These are phyloP conservation scores for Colletotrichum sojae DNA, from an alignment of 2,329 filamentous ascomycete species.

Conservation along the genomic window DNA sequence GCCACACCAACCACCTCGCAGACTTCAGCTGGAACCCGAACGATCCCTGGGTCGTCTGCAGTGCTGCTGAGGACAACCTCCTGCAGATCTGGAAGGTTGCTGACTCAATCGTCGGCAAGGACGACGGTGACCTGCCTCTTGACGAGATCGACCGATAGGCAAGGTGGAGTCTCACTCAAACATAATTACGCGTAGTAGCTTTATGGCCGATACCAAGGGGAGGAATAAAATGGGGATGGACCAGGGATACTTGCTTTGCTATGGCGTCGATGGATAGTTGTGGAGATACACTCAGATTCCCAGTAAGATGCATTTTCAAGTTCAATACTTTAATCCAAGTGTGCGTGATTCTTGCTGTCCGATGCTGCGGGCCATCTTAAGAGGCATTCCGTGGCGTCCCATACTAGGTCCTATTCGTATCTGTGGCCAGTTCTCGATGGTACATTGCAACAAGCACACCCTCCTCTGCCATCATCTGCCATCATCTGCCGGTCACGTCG, in stretches of 20 bases:
- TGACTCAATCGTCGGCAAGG: conserved; percentile 84
- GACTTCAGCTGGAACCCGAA: conserved; percentile 99
- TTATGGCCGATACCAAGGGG: conserved; percentile 9
- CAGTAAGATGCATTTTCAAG: conserved; percentile 24
- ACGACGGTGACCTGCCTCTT: conserved; percentile 80
- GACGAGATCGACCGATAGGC: conserved; percentile 80
- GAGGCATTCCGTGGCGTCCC: no score
- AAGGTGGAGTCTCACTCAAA: conserved; percentile 38
- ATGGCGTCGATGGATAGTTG: conserved; percentile 35
- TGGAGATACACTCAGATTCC: conserved; percentile 40
- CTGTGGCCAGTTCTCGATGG: no score
- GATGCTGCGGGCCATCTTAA: not conserved
- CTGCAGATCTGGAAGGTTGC: conserved; percentile 95
- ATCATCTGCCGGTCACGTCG: no score
- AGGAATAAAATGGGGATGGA: conserved; percentile 20
- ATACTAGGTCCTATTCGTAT: no score
- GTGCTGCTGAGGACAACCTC: conserved; percentile 95
- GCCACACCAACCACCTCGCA: conserved; percentile 95
- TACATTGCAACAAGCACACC: no score
- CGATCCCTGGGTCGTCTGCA: conserved; percentile 96
- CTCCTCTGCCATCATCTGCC: no score
- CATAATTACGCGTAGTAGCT: conserved; percentile 29
- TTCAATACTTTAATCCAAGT: not conserved
- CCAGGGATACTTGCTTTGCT: conserved; percentile 30
- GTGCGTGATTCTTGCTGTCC: not conserved